Evolutionary conservation across 768 basidiomycete genomes (phyloP), one percentile per base, ranked within the genome.

Genomic region (Kondoa subrosea): DNA sequence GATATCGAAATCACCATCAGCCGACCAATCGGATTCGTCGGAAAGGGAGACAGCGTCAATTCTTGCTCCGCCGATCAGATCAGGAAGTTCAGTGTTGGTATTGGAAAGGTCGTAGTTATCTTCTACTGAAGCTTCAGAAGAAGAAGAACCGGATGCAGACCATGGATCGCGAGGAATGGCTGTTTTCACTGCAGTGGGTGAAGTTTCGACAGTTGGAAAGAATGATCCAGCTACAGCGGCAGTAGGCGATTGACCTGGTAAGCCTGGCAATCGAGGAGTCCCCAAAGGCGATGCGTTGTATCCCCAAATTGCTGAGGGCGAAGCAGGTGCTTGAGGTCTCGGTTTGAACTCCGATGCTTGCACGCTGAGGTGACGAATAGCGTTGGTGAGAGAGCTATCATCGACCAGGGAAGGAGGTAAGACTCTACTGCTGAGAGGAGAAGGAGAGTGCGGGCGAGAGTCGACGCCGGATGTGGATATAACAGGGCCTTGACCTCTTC

Each of bases 371-470:
- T 62, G 15, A 27, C 57, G 56, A 56, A 57, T 69, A n/a, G 32
- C 30, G 8, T 21, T 57, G 50, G 57, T 66, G 32, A 33, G 16
- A n/a, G 59, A 27, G 29, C 17, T 61, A 32, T 67, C 4, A 12
- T 67, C 66, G n/a, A n/a, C n/a, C 40, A 50, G 8, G n/a, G 25
- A 12, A 3, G 34, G 8, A 33, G 66, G 60, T 2, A 57, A 66
- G 34, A 57, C 30, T 1, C 29, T 14, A 50, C 40, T 50, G 8
- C 40, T 21, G 40, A 56, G 58, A 1, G 66, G 27, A 8, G 69
- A 69, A n/a, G 69, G 69, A 4, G 69, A 69, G 25, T 69, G 69
- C 30, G 69, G 50, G 26, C 69, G 29, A 57, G 66, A 58, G 8
- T 65, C 66, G 56, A 58, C 63, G 31, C 57, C 50, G 26, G 65